Conservation (phyloP, 2,329 filamentous ascomycete genomes). For the Botrytis hyacinthi region DNA sequence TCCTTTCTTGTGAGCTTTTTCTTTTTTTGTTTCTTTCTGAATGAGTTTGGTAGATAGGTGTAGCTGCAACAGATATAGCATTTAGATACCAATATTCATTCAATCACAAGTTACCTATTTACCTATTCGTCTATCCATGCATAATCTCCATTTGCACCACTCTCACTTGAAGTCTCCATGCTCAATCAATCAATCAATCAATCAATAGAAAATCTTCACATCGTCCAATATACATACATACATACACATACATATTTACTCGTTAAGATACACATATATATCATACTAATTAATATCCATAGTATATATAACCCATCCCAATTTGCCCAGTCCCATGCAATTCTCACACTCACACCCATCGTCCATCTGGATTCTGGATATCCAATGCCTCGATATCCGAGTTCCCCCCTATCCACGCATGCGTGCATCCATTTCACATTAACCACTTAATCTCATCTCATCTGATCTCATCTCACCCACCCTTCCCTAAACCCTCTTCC, state of each 20-base stretch:
- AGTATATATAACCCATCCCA: not conserved
- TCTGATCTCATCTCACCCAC: not conserved
- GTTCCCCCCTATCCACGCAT: not conserved
- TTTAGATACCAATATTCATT: too few relatives aligned
- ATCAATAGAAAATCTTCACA: not conserved
- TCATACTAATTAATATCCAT: not conserved
- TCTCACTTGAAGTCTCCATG: not conserved
- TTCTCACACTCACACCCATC: not conserved
- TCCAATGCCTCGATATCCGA: not conserved
- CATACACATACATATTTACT: not conserved
- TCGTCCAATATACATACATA: not conserved
- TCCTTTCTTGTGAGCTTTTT: too few relatives aligned
- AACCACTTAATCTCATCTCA: not conserved
- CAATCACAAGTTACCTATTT: too few relatives aligned
- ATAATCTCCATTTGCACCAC: not conserved
- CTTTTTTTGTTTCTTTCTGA: too few relatives aligned
- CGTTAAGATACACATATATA: not conserved
- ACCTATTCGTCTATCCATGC: too few relatives aligned
- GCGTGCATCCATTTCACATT: not conserved
- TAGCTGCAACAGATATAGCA: too few relatives aligned
- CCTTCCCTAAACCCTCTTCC: not conserved
- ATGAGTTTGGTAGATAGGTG: too few relatives aligned
- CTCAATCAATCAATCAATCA: too few relatives aligned
- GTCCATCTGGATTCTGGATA: not conserved
- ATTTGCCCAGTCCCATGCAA: not conserved